Evolutionary conservation across 495 filamentous ascomycete genomes (phyloP), one percentile per base, ranked within the genome.

Genomic region (Acidiella bohemica): DNA sequence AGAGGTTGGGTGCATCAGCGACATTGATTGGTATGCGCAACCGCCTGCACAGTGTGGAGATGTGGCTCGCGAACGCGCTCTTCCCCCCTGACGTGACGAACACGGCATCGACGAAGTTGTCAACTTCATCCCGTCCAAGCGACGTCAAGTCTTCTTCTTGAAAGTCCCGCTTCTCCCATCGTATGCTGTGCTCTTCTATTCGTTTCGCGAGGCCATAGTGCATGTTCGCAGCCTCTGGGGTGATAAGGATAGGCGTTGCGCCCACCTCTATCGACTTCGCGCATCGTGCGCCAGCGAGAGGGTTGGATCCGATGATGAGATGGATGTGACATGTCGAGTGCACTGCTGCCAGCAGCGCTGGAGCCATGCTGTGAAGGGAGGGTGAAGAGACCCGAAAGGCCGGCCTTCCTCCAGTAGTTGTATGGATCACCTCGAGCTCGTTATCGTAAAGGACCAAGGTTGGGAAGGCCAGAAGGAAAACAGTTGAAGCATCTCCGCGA

Each of bases 1-100:
- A 93, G n/a, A 95, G 74, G 26, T 72, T 67, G 0, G 87, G 85
- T 1, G 84, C 73, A 62, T 97, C 90, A 41, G 83, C 70, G 5
- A 95, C 84, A 59, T 97, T 97, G 51, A 96, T 69, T 6, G 92
- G 88, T 41, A 96, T 90, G 18, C 90, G 73, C 33, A 88, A 68
- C 20, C 78, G 68, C 29, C 71, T 70, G 57, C 90, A 96, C 9
- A 84, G 62, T 2, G 64, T 69, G 0, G 85, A 84, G 41, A 96
- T 80, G 42, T 78, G 70, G 20, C 71, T 50, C 42, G 70, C 74
- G 80, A 42, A 7, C 10, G n/a, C 37, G n/a, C 3, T 30, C 35
- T 61, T 67, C 17, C 68, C 65, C 22, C 71, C 67, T 9, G 66
- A 59, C 2, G 88, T 94, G 32, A 97, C 78, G 57, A 96, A 96